Evolutionary conservation across 2,329 filamentous ascomycete genomes (phyloP).

Genomic region (Paramyrothecium sp.): DNA sequence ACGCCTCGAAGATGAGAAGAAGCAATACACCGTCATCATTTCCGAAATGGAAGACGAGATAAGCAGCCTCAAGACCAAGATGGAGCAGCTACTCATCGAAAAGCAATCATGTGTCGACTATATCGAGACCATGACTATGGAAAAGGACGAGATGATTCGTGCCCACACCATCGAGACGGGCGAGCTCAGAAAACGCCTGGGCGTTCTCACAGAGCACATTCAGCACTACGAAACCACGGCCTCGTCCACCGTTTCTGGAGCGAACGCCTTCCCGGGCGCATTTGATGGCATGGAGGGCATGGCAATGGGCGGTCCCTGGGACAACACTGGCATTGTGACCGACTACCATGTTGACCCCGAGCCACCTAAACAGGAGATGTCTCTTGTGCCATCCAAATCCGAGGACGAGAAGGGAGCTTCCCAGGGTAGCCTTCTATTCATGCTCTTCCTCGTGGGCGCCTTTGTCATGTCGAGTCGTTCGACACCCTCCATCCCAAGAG

Average conservation of each 20-base stretch:
- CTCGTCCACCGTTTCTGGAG: slow-evolving; percentile 36
- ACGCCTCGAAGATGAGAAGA: slow-evolving; percentile 95
- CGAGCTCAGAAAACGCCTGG: slow-evolving; percentile 89
- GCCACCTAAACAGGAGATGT: slow-evolving; percentile 58
- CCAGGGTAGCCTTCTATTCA: slow-evolving; percentile 81
- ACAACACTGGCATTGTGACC: slow-evolving; percentile 69
- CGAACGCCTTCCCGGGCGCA: slow-evolving; percentile 64
- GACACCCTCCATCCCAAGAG: slow-evolving; percentile 68
- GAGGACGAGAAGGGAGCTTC: slow-evolving; percentile 65
- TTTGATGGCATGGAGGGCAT: slow-evolving; percentile 84
- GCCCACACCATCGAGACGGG: slow-evolving; percentile 86
- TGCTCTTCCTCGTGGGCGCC: slow-evolving; percentile 94
- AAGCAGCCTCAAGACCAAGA: slow-evolving; percentile 62
- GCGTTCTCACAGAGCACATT: slow-evolving; percentile 72
- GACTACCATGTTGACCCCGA: slow-evolving; percentile 65
- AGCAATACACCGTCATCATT: slow-evolving; percentile 77
- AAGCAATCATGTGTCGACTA: slow-evolving; percentile 74
- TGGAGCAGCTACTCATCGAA: slow-evolving; percentile 70
- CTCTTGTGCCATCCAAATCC: slow-evolving; percentile 55
- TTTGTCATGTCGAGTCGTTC: slow-evolving; percentile 89
- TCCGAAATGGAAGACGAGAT: slow-evolving; percentile 77
- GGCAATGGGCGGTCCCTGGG: slow-evolving; percentile 79
- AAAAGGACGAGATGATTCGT: slow-evolving; percentile 91
- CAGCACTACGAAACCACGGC: slow-evolving; percentile 65
- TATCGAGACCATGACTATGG: slow-evolving; percentile 73